These are phyloP conservation scores for Orbilia blumenaviensis DNA, from an alignment of 2,329 filamentous ascomycete genomes.

Conservation along the genomic window DNA sequence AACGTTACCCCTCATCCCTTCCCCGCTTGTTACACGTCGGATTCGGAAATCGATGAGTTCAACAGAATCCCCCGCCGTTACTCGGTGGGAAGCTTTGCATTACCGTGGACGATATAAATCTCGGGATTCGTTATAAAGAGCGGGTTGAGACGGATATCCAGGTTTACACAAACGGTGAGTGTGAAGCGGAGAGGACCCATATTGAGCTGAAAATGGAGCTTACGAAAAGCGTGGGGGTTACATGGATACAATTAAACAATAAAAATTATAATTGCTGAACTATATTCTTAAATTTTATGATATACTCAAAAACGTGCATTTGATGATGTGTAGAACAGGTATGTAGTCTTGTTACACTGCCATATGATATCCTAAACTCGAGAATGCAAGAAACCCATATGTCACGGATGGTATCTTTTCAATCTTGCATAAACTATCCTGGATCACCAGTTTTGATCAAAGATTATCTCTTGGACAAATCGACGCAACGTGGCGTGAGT, in stretches of 20 bases:
- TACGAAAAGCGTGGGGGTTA: conserved; percentile 13
- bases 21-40: conserved; percentile 42
- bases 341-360: conserved; percentile 15
- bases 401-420: conserved; percentile 1
- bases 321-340: not conserved
- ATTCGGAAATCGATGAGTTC: conserved; percentile 25
- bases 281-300: too few relatives aligned
- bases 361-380: conserved; percentile 12
- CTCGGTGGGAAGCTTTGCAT: conserved; percentile 35
- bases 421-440: not conserved
- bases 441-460: conserved; percentile 15
- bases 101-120: conserved; percentile 16
- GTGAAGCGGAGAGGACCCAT: conserved; percentile 4
- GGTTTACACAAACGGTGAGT: conserved; percentile 10
- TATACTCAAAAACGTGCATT: not conserved
- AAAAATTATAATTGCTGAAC: not conserved
- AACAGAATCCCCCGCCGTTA: conserved; percentile 14
- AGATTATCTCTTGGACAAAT: not conserved
- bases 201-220: conserved; percentile 1
- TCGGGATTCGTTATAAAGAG: conserved; percentile 20
- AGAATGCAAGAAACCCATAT: not conserved
- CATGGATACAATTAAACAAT: not conserved
- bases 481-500: not conserved
- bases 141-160: conserved; percentile 42
- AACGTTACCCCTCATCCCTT: not conserved